phyloP scores from a whole-genome alignment of 148 eudicot genomes.

The Talinum fruticosum region DNA sequence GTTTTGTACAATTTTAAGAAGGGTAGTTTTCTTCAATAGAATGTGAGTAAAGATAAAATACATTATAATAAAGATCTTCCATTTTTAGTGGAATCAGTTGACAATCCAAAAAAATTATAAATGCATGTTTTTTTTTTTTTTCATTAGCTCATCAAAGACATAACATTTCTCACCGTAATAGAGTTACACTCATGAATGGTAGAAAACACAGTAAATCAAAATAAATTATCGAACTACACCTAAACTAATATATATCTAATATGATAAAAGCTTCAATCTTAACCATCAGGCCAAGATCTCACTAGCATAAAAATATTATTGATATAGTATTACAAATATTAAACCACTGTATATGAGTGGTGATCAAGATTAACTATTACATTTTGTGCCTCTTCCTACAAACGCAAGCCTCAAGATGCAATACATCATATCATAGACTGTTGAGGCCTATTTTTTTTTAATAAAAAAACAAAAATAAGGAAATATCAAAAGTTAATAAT shows the following conservation, averaged over 20 bases:
- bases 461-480: neutral
- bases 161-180: no score
- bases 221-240: neutral
- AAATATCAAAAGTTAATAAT: neutral
- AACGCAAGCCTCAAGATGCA: neutral
- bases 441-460: neutral
- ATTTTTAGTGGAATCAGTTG: no score
- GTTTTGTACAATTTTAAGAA: no score
- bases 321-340: neutral
- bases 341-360: neutral
- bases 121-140: no score
- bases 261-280: neutral
- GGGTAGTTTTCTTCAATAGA: no score
- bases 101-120: no score
- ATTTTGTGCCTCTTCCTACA: constrained; percentile 10
- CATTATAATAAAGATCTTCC: no score
- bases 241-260: neutral
- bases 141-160: no score
- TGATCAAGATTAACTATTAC: neutral
- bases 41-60: no score
- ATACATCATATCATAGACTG: constrained; percentile 3
- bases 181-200: no score
- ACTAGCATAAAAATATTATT: neutral
- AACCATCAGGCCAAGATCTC: neutral
- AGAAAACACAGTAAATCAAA: no score